Conservation (phyloP, 1,139 yeast genomes). For the Hansenula lynferdii region DNA sequence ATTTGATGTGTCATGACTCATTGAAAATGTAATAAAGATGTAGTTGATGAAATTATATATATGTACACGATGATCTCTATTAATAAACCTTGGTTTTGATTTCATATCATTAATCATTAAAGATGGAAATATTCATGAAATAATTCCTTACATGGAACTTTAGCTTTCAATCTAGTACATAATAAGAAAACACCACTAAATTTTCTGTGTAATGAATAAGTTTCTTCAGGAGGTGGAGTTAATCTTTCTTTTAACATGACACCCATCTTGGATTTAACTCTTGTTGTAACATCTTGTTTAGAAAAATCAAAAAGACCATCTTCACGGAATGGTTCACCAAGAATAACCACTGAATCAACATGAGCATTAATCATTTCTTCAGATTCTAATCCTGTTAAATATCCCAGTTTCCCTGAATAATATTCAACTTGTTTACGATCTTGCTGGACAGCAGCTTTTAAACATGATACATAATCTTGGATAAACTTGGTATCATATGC, state of each 20-base stretch:
- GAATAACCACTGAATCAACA: constrained; percentile 80
- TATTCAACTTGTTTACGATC: constrained; percentile 64
- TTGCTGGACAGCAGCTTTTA: constrained; percentile 70
- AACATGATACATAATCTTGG: constrained; percentile 59
- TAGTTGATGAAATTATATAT: no score
- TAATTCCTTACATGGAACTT: constrained; percentile 75
- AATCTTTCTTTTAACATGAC: constrained; percentile 88
- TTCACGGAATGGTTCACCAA: constrained; percentile 81
- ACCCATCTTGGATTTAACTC: constrained; percentile 82
- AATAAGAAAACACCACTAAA: constrained; percentile 90
- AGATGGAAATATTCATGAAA: constrained; percentile 47
- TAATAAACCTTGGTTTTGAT: not conserved
- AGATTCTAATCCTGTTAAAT: constrained; percentile 87
- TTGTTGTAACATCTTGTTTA: constrained; percentile 86
- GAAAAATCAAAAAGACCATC: constrained; percentile 64
- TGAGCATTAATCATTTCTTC: constrained; percentile 88
- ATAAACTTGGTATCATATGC: constrained; percentile 68
- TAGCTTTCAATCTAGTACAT: constrained; percentile 82
- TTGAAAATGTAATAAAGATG: no score
- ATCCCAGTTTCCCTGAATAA: constrained; percentile 74
- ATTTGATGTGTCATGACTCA: no score
- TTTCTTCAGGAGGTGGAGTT: constrained; percentile 98
- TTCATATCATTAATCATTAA: not conserved
- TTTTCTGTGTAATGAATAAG: constrained; percentile 91
- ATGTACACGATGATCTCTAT: not conserved